Conservation (phyloP, 1,284 basidiomycete species). For the Puccinia sorghi region DNA sequence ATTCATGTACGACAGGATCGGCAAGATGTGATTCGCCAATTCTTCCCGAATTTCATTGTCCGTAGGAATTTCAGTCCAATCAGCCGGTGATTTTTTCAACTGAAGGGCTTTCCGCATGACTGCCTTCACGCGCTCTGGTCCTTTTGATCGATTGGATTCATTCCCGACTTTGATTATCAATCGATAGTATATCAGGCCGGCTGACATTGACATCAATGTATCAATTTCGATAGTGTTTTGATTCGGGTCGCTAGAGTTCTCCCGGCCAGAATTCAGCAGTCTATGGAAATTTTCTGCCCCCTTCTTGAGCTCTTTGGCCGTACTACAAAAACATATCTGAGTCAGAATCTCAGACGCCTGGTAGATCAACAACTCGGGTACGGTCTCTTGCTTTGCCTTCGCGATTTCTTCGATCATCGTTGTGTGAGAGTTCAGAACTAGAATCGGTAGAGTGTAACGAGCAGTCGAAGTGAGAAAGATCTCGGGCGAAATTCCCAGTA, state of each 20-base stretch:
- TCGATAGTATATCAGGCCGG: conserved; percentile 34
- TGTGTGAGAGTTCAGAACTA: conserved; percentile 26
- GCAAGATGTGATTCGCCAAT: conserved; percentile 23
- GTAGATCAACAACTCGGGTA: conserved; percentile 21
- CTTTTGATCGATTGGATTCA: conserved; percentile 5
- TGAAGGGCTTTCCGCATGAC: conserved; percentile 26
- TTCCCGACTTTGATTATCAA: conserved; percentile 37
- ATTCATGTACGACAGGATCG: conserved; percentile 45
- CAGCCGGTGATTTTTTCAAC: conserved; percentile 17
- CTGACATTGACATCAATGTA: conserved; percentile 15
- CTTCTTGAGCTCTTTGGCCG: conserved; percentile 8
- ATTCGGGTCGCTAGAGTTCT: conserved; percentile 13
- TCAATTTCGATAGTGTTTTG: neutral
- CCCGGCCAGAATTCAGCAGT: conserved; percentile 36
- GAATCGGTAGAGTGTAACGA: conserved; percentile 30
- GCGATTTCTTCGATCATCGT: conserved; percentile 30
- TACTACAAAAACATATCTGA: conserved; percentile 31
- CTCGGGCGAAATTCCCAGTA: conserved; percentile 32
- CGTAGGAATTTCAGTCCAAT: conserved; percentile 10
- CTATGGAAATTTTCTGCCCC: conserved; percentile 24
- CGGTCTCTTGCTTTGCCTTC: conserved; percentile 27
- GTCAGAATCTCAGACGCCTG: conserved; percentile 31
- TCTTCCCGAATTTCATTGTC: conserved; percentile 41
- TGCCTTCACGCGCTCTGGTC: conserved; percentile 7
- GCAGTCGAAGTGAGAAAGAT: conserved; percentile 33